These are phyloP conservation scores for Fusarium goolgardi DNA, from an alignment of 2,329 filamentous ascomycete genomes.

Conservation along the genomic window DNA sequence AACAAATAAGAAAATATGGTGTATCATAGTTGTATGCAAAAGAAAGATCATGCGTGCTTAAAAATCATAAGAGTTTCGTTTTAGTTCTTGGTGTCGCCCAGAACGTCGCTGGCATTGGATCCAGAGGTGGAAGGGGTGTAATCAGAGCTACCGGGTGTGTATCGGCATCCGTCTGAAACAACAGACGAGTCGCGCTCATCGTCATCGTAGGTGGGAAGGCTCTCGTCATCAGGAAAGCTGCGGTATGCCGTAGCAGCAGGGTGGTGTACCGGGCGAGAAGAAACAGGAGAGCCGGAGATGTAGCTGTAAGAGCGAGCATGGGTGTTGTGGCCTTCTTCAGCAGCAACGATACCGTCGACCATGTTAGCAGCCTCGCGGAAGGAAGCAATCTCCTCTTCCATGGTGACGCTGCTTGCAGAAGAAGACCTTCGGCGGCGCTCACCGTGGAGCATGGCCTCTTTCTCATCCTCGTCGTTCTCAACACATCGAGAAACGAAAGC, in stretches of 20 bases:
- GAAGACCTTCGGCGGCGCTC: slow-evolving; percentile 29
- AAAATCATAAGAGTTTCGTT: slow-evolving; percentile 18
- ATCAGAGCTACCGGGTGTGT: slow-evolving; percentile 50
- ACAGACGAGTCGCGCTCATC: slow-evolving; percentile 50
- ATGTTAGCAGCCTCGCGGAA: slow-evolving; percentile 60
- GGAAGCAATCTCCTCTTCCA: slow-evolving; percentile 62
- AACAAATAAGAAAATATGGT: slow-evolving; percentile 28
- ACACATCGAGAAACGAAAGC: slow-evolving; percentile 49
- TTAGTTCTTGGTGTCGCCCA: slow-evolving; percentile 44
- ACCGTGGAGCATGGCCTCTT: slow-evolving; percentile 39
- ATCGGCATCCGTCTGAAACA: slow-evolving; percentile 59
- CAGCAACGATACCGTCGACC: slow-evolving; percentile 59
- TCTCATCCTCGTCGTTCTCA: slow-evolving; percentile 41
- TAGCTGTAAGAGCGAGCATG: slow-evolving; percentile 25
- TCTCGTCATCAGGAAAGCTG: slow-evolving; percentile 48
- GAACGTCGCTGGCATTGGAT: slow-evolving; percentile 41
- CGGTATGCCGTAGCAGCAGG: slow-evolving; percentile 40
- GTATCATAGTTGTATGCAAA: slow-evolving; percentile 33
- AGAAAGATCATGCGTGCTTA: slow-evolving; percentile 15
- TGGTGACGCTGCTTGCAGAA: slow-evolving; percentile 48
- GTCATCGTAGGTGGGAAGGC: slow-evolving; percentile 57
- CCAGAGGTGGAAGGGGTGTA: slow-evolving; percentile 39
- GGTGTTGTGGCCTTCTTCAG: slow-evolving; percentile 53
- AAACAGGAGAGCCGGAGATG: slow-evolving; percentile 16
- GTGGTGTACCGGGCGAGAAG: slow-evolving; percentile 39